phyloP scores from a whole-genome alignment of 2,329 filamentous ascomycete species.

The Alternaria angustiovoidea region DNA sequence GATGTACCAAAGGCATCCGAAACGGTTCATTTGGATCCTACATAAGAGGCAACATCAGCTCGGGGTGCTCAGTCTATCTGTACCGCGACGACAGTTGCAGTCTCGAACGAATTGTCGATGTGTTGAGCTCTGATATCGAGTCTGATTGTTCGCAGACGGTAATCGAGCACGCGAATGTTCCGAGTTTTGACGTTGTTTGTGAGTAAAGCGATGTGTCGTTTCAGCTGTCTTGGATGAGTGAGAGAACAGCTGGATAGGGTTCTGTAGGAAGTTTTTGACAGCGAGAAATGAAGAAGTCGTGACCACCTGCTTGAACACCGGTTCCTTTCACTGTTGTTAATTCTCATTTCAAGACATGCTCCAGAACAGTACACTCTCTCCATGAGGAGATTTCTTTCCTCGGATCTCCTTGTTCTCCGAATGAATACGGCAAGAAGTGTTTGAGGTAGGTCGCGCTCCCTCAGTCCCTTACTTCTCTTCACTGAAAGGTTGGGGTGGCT shows the following conservation, averaged over 20 bases:
- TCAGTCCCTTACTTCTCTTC: no score
- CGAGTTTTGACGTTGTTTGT: neutral
- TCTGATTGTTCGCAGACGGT: neutral
- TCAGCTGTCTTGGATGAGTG: neutral
- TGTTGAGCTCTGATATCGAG: neutral
- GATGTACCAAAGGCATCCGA: neutral
- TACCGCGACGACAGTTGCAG: neutral
- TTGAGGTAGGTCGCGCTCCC: neutral
- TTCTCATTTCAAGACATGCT: neutral
- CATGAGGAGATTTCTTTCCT: neutral
- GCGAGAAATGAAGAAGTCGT: neutral
- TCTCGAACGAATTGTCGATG: neutral
- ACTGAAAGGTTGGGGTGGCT: no score
- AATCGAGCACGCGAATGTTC: neutral
- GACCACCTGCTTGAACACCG: neutral
- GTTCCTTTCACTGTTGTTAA: neutral
- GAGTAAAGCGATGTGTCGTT: neutral
- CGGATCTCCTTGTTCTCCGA: neutral
- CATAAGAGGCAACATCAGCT: neutral
- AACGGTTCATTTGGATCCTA: neutral
- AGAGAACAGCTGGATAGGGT: neutral
- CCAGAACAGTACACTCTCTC: neutral
- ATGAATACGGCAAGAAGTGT: neutral
- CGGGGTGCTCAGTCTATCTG: neutral
- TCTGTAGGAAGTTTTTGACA: no score